These are phyloP conservation scores for Penicillium concentricum DNA, from an alignment of 2,329 filamentous ascomycete species.

Conservation along the genomic window DNA sequence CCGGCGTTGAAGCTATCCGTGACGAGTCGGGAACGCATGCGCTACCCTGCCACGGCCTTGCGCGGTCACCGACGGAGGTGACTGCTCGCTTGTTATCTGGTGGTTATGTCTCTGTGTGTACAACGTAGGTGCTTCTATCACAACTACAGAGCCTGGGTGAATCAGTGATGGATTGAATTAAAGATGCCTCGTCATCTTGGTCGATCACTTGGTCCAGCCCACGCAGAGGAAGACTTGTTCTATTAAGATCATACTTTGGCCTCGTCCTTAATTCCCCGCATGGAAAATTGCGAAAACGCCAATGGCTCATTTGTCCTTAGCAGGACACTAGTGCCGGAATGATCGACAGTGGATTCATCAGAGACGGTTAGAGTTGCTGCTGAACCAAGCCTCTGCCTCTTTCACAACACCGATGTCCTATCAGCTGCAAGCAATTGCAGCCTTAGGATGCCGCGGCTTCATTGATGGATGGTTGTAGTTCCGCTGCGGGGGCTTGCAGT, in stretches of 20 bases:
- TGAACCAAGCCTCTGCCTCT: background rate
- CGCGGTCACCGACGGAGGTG: background rate
- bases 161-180: background rate
- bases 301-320: background rate
- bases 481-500: slow-evolving; percentile 9
- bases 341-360: slow-evolving; percentile 1
- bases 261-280: slow-evolving; percentile 3
- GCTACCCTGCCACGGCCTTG: background rate
- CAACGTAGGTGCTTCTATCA: too few relatives aligned
- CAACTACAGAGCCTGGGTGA: background rate
- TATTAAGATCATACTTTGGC: background rate
- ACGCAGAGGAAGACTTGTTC: background rate
- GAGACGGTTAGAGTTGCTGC: background rate
- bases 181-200: slow-evolving; percentile 10
- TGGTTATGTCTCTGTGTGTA: background rate
- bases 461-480: background rate
- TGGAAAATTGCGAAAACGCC: background rate
- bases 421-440: background rate
- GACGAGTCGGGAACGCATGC: background rate
- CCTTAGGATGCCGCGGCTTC: background rate
- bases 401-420: slow-evolving; percentile 2
- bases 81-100: too few relatives aligned
- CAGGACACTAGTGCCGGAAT: background rate
- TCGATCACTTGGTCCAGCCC: slow-evolving; percentile 6
- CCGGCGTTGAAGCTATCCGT: background rate